phyloP scores from a whole-genome alignment of 202 grass and related monocot species.

The Panicum hallii region DNA sequence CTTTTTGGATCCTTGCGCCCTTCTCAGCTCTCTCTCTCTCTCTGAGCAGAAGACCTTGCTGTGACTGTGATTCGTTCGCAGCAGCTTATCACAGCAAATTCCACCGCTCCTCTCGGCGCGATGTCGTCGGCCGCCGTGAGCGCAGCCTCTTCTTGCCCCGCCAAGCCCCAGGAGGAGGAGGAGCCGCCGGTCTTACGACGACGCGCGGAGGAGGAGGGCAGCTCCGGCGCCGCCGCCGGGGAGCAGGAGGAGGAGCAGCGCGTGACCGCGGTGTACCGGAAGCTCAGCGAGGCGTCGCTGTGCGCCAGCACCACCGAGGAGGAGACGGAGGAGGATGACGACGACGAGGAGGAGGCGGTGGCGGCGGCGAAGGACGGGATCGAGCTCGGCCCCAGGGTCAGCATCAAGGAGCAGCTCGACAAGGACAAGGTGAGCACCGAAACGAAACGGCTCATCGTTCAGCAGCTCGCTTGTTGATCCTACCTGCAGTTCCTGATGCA shows the following conservation, averaged over 20 bases:
- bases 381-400: slow-evolving; percentile 68
- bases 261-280: background rate
- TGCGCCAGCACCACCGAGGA: background rate
- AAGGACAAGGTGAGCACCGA: slow-evolving; percentile 57
- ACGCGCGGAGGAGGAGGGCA: slow-evolving; percentile 22
- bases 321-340: slow-evolving; percentile 46
- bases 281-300: slow-evolving; percentile 11
- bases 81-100: background rate
- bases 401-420: slow-evolving; percentile 81
- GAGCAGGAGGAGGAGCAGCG: slow-evolving; percentile 18
- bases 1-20: background rate
- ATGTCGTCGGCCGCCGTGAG: slow-evolving; percentile 52
- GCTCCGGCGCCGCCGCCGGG: slow-evolving; percentile 34
- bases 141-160: slow-evolving; percentile 39
- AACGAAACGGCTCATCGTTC: background rate
- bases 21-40: background rate
- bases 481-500: background rate
- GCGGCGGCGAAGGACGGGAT: slow-evolving; percentile 39
- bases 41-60: background rate
- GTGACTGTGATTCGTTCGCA: no score
- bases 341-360: slow-evolving; percentile 46
- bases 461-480: background rate
- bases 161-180: slow-evolving; percentile 27
- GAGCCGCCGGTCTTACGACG: no score
- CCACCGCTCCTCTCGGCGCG: background rate